Evolutionary conservation across 2,329 filamentous ascomycete species (phyloP).

Genomic region (Purpureocillium lavendulum): DNA sequence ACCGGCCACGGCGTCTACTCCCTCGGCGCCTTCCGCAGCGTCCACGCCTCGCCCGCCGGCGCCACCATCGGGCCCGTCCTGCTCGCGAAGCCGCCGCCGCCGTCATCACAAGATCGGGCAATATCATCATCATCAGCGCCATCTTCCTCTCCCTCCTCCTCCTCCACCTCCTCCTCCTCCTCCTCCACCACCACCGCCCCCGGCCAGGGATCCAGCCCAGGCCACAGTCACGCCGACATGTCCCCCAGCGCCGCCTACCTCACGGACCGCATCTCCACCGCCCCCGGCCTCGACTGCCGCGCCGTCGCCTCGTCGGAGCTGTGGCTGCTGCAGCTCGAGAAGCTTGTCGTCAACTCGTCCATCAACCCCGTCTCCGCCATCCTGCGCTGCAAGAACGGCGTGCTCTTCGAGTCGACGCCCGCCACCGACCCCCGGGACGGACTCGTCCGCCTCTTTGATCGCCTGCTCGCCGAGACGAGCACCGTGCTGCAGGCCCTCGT

Average conservation of each 20-base stretch:
- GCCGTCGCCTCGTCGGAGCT: conserved; percentile 33
- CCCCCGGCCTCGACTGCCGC: conserved; percentile 33
- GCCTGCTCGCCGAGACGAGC: conserved; percentile 66
- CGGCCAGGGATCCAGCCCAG: too few relatives aligned
- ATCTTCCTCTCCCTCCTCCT: too few relatives aligned
- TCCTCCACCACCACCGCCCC: too few relatives aligned
- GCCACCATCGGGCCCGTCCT: conserved; percentile 39
- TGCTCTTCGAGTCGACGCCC: conserved; percentile 52
- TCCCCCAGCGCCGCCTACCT: conserved; percentile 24
- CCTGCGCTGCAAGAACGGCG: conserved; percentile 70
- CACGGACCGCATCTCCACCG: conserved; percentile 29
- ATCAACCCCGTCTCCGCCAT: conserved; percentile 83
- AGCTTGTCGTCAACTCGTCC: conserved; percentile 70
- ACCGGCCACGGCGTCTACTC: conserved; percentile 49
- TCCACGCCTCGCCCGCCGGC: conserved; percentile 42
- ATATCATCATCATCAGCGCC: too few relatives aligned
- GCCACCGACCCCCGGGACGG: conserved; percentile 15
- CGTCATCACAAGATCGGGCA: too few relatives aligned
- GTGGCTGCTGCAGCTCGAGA: conserved; percentile 68
- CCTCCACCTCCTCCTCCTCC: too few relatives aligned
- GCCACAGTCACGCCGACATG: too few relatives aligned
- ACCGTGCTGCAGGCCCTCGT: conserved; percentile 63
- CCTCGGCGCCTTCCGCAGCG: conserved; percentile 38
- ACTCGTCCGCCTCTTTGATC: conserved; percentile 53
- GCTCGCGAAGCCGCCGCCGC: conserved; percentile 6